Percentiles rank a stretch among this genome's conserved stretches.
Evolutionary conservation across 805 yeast species (phyloP).

Genomic region (Jamesozyma lodderae): DNA sequence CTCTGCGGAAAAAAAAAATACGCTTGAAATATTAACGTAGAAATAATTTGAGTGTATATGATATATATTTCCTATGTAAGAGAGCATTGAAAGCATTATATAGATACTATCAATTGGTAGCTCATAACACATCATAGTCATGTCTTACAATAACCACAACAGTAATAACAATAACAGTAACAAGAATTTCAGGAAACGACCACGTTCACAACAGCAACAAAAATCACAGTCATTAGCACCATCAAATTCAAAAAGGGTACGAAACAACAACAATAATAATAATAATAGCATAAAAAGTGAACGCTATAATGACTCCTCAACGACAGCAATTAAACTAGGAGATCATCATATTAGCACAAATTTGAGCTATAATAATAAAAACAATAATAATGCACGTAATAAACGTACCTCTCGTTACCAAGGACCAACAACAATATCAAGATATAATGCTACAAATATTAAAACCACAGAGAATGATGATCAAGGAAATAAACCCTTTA

Average conservation of each 20-base stretch:
- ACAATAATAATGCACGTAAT: background rate
- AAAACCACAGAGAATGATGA: background rate
- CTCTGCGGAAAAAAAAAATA: no score
- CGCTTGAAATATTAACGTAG: no score
- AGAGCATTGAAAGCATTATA: no score
- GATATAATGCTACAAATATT: background rate
- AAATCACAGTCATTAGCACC: background rate
- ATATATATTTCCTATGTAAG: no score
- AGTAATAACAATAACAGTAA: background rate
- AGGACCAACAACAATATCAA: background rate
- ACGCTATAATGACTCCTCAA: no score
- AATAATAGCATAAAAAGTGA: background rate
- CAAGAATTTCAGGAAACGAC: background rate
- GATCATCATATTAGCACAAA: no score
- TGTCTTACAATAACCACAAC: background rate
- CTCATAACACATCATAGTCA: background rate
- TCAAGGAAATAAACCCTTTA: background rate
- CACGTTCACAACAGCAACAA: background rate
- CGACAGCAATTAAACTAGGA: no score
- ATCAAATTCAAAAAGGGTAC: conserved; percentile 1
- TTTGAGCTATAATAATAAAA: background rate
- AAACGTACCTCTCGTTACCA: background rate
- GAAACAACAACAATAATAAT: background rate
- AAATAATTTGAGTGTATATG: no score
- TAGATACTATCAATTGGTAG: background rate